Base-by-base conservation (phyloP, 2,329 filamentous ascomycete genomes). In the Corynespora cassiicola region DNA sequence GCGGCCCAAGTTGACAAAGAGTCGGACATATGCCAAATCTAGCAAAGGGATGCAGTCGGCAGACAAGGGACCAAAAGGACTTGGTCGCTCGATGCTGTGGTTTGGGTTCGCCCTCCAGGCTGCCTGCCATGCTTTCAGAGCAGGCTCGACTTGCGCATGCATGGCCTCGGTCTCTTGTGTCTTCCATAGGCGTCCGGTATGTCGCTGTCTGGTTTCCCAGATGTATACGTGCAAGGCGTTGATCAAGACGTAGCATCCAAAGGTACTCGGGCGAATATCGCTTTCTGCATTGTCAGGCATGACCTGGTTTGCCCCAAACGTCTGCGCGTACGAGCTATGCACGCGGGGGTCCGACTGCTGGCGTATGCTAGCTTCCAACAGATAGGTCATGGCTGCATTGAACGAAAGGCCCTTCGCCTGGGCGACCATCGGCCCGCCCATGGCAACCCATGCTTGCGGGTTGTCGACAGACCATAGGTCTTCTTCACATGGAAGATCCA, bases 151-250 rank as follows among this genome's bases (percentile, higher is more conserved):
- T 60, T 96, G 90, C 2, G 87, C 82, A 65, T 96, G 91, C 90
- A 97, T 95, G 50, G 90, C 90, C 53, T 97, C 91, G 0, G 90
- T 95, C 68, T 97, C 92, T 50, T 92, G 86, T 21, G 86, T 83
- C 2, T 90, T 95, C 92, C 92, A 96, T 31, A 90, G 78, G 47
- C 90, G 86, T 54, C 88, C 90, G 55, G 91, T 86, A 55, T 96
- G 91, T 35, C 90, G 79, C 68, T 96, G 91, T 16, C 92, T 81
- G 0, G 91, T 96, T 70, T 97, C 92, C 94, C 94, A 97, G 28
- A 97, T 96, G 68, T 96, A 96, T 56, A 96, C 96, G 71, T 97
- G 94, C 16, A 97, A 76, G 3, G 94, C 91, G 62, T 96, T 92
- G 64, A 97, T 96, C 47, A 99, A 73, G 5, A 96, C 80, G 19